Base-by-base conservation (phyloP, 2,329 filamentous ascomycete genomes). In the Xylariaceae sp. region DNA sequence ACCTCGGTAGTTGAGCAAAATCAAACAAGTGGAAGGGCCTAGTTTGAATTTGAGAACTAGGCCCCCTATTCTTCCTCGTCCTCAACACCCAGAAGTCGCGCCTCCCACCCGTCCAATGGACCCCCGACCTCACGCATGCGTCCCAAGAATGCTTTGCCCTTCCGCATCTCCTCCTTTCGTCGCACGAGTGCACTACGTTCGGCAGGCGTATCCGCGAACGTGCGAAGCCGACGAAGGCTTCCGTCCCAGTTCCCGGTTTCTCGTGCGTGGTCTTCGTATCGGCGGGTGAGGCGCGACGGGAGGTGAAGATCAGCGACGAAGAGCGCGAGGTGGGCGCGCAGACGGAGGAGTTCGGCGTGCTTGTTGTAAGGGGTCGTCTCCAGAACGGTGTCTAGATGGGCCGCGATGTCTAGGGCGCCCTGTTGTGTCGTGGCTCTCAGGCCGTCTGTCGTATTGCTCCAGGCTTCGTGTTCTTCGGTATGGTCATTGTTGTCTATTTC, bases 241-340 rank as follows among this genome's bases (percentile, higher is more conserved):
- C 19, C 19, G 19, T 19, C 19, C 19, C 19, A 19, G 19, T 19
- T 19, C 19, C 19, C 19, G 19, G 19, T 19, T 5, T 67, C 64
- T 2, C 62, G 61, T 40, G 69, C 60, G 27, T 50, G 50, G 32
- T 6, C 26, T 11, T 30, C 37, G 31, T 47, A 52, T 19, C 48
- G 49, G 19, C 53, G 59, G 27, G 62, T 30, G 7, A 72, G 63
- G n/a, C 66, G 61, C 40, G 67, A 62, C 0, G 76, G 75, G 27
- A 84, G 64, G 30, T 73, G 67, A 39, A 96, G 71, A 68, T 95
- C 89, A 5, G 80, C 86, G 12, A 89, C 75, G 77, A 89, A 95
- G 12, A 94, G 73, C 0, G 83, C 81, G 4, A 91, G 72, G 79
- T 90, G 89, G 6, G 81, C 90, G 50, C 89, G 78, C 29, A 95